Evolutionary conservation across 345 rosid genomes (phyloP).

Genomic region (Populus simonii): DNA sequence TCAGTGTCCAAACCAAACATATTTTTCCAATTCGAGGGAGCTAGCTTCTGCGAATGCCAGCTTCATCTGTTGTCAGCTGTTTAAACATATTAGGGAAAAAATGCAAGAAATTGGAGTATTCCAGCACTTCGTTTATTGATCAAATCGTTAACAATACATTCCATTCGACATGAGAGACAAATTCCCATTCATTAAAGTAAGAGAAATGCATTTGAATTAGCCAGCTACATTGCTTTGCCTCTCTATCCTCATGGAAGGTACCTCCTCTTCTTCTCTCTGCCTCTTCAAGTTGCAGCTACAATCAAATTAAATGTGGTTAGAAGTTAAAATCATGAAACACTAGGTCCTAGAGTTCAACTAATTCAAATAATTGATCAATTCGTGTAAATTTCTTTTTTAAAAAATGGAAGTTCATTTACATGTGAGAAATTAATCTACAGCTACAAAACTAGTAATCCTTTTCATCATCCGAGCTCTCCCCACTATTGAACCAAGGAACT

Average conservation of each 20-base stretch:
- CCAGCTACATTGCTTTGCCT: too few species aligned
- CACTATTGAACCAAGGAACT: not conserved
- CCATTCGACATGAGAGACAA: not conserved
- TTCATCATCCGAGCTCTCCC: slow-evolving; percentile 14
- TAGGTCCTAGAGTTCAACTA: not conserved
- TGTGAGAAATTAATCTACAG: slow-evolving; percentile 9
- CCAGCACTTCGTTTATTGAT: too few species aligned
- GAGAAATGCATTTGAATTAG: not conserved
- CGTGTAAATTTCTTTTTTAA: not conserved
- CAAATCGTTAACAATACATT: not conserved
- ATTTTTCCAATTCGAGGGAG: too few species aligned
- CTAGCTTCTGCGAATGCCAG: too few species aligned
- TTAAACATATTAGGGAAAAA: too few species aligned
- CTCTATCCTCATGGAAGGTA: too few species aligned
- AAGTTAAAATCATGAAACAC: not conserved
- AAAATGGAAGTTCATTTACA: slow-evolving; percentile 10
- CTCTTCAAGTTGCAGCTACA: not conserved
- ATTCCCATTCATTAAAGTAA: not conserved
- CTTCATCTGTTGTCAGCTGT: too few species aligned
- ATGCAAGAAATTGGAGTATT: not conserved
- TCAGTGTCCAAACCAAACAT: too few species aligned
- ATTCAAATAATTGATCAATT: not conserved
- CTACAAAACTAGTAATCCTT: slow-evolving; percentile 21
- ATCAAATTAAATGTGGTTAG: not conserved
- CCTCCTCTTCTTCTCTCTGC: too few species aligned